Base-by-base conservation (phyloP, 2,329 filamentous ascomycete genomes). In the Neonectria faginata region DNA sequence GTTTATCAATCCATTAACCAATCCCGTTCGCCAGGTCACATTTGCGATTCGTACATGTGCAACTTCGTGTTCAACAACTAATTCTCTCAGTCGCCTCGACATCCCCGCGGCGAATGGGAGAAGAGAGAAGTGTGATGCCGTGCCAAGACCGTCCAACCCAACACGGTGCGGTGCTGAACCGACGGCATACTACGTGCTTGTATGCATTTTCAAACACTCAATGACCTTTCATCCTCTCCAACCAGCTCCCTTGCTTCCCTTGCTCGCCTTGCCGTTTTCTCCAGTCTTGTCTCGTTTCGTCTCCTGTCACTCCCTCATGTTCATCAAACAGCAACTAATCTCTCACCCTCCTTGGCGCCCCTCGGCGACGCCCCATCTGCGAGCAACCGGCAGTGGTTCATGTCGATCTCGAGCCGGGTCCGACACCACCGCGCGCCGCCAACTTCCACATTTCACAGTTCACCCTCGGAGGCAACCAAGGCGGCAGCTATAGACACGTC, bases 331-430 rank as follows among this genome's bases (percentile, higher is more conserved):
- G 48, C 44, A 41, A 36, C 33, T 54, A 50, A 41, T 41, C 33
- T 48, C 25, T 18, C 39, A 25, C 6, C 31, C 20, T 47, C 20
- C 20, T 44, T 39, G 44, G 29, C 53, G 57, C 25, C 31, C 25
- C 47, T 33, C 16, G 25, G 27, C 48, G 10, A 33, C 27, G n/a
- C 48, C 48, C 47, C 27, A 29, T 33, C 48, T 33, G 48, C 11
- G 48, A 22, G 29, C 29, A 31, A 20, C 18, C 18, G 29, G 22
- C 60, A 39, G 25, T 41, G 18, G 33, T 29, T 48, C 42, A 29
- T 42, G 54, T 54, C 55, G 60, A 63, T 63, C 60, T 27, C 25
- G 22, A 22, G 44, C 16, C 41, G 31, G 39, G 29, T 14, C 51
- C 44, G 55, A 31, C 44, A 36, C 52, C 5, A 48, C 18, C 16